These are phyloP conservation scores for Microcyclospora tardicrescens DNA, from an alignment of 2,329 filamentous ascomycete genomes.

Conservation along the genomic window DNA sequence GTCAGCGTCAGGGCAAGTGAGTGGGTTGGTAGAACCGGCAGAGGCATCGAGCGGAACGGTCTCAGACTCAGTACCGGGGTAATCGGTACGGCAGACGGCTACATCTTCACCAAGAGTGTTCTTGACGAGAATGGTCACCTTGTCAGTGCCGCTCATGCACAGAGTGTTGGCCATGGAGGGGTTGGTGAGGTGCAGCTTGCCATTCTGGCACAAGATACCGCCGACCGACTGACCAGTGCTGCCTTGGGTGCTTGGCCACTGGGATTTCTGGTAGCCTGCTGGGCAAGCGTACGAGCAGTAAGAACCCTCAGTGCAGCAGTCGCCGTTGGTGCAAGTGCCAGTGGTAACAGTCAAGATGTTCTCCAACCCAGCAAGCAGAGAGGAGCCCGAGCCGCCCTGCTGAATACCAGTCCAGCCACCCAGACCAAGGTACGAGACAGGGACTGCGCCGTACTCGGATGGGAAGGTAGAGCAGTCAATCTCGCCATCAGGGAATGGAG, in stretches of 20 bases:
- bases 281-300: constrained; percentile 94
- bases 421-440: constrained; percentile 54
- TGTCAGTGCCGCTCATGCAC: constrained; percentile 59
- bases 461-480: constrained; percentile 64
- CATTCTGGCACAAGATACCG: constrained; percentile 68
- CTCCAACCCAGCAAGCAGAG: constrained; percentile 23
- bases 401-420: constrained; percentile 75
- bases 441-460: constrained; percentile 63
- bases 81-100: constrained; percentile 85
- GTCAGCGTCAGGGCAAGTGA: constrained; percentile 63
- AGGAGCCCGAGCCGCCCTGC: constrained; percentile 16
- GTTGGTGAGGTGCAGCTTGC: constrained; percentile 69
- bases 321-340: constrained; percentile 41
- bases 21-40: constrained; percentile 43
- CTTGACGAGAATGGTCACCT: constrained; percentile 50
- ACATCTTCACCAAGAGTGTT: constrained; percentile 59
- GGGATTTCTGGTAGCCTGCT: constrained; percentile 80
- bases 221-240: constrained; percentile 71
- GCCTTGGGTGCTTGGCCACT: constrained; percentile 75
- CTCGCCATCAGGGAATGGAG: constrained; percentile 62
- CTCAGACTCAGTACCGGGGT: constrained; percentile 84
- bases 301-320: constrained; percentile 46
- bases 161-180: constrained; percentile 49
- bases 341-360: constrained; percentile 55
- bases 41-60: constrained; percentile 58